Base-by-base conservation (phyloP, 768 basidiomycete species). In the Mycena sanguinolenta region DNA sequence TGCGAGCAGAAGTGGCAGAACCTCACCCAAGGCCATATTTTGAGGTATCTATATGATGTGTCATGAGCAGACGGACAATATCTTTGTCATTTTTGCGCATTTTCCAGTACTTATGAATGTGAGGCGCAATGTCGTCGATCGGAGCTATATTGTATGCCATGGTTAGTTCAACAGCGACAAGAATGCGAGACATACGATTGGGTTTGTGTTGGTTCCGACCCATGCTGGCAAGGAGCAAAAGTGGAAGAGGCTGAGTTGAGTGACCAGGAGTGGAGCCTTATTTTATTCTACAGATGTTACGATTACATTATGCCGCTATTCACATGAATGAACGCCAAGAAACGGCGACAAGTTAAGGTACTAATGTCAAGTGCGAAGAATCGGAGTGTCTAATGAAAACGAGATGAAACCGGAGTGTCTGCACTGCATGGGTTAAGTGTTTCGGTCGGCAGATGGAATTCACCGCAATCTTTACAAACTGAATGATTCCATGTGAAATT, bases 1-100 rank as follows among this genome's bases (percentile, higher is more conserved):
- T 38, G 36, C 14, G 42, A 14, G 34, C 12, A 38, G 8, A 13
- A 57, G 4, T 12, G 32, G n/a, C 10, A 23, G 5, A 57, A 23
- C 34, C 1, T 14, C 8, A 65, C 42, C 55, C 55, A 3, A 65
- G 23, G 14, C 64, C 54, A 49, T 58, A 58, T n/a, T 12, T 13
- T 6, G 63, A 34, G 6, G 4, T 17, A 13, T 57, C n/a, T 53
- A 78, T 74, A n/a, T 75, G 71, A 9, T 79, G 75, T 1, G 17
- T 19, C 1, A 61, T 34, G 3, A 80, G 63, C 32, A 64, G 50
- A 0, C 53, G 50, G 4, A 80, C 34, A 30, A 80, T 80, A 21
- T 80, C 68, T 30, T 73, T 71, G 70, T 81, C 78, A 13, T 69
- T 77, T 25, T 74, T 72, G 0, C 69, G 50, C 53, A 77, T 72